A percentile compares a stretch with the other conserved stretches of the same genome.
phyloP scores from a whole-genome alignment of 2,329 filamentous ascomycete species.

The Dothistroma septosporum region DNA sequence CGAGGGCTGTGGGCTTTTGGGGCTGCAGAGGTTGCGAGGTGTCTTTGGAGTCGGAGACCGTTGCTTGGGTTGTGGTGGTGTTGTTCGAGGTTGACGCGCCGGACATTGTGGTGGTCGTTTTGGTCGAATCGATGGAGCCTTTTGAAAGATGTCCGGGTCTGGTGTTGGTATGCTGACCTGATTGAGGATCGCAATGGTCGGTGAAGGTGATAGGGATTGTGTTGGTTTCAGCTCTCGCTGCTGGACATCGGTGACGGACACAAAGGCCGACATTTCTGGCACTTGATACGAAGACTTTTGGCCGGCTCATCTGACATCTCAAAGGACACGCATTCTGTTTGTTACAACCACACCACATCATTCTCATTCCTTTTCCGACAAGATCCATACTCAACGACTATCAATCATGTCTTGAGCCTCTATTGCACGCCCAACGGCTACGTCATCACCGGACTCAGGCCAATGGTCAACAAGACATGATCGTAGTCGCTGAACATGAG shows the following conservation, averaged over 20 bases:
- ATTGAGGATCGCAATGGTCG: neutral
- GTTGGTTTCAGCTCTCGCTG: neutral
- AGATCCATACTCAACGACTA: neutral
- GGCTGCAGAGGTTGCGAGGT: slow-evolving; percentile 50
- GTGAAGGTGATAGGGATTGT: neutral
- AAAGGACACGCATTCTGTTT: neutral
- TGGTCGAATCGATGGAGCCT: neutral
- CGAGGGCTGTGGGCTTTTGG: slow-evolving; percentile 65
- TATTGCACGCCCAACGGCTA: neutral
- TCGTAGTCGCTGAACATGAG: slow-evolving; percentile 23
- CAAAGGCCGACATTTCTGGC: neutral
- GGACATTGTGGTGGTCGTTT: slow-evolving; percentile 47
- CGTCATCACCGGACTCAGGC: neutral
- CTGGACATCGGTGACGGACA: neutral
- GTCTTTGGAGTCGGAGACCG: slow-evolving; percentile 37
- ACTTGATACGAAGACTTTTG: neutral
- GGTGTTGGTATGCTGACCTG: neutral
- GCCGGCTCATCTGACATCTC: neutral
- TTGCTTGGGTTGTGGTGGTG: slow-evolving; percentile 40
- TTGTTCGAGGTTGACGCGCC: slow-evolving; percentile 38
- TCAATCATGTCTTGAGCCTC: no score
- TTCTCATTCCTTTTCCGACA: neutral
- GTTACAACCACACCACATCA: neutral
- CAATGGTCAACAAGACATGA: neutral
- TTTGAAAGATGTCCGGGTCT: neutral